phyloP scores from a whole-genome alignment of 177 flowering plant species.

The Vitis hybrid region DNA sequence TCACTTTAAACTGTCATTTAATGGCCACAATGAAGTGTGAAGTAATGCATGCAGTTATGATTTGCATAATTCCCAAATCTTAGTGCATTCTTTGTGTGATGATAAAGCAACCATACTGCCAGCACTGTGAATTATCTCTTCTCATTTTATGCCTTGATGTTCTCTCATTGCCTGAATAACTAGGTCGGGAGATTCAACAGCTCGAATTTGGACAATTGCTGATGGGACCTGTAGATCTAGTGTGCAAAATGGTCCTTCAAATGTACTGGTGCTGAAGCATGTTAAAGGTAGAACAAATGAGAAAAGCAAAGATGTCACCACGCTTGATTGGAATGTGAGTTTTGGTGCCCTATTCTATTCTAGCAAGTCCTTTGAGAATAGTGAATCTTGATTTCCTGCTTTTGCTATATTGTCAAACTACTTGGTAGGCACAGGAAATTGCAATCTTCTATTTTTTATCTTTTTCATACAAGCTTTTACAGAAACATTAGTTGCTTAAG shows the following conservation, averaged over 20 bases:
- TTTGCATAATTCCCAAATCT: too few relatives aligned
- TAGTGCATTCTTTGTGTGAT: too few relatives aligned
- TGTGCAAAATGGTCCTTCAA: slow-evolving; percentile 48
- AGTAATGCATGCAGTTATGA: too few relatives aligned
- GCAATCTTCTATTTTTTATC: too few relatives aligned
- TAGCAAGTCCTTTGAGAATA: neutral
- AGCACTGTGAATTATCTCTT: neutral
- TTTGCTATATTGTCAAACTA: neutral
- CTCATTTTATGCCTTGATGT: neutral
- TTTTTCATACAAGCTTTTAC: too few relatives aligned
- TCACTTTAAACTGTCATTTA: too few relatives aligned
- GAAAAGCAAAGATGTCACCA: slow-evolving; percentile 94
- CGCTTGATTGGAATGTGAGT: slow-evolving; percentile 99
- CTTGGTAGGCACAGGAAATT: too few relatives aligned
- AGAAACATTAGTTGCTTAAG: too few relatives aligned
- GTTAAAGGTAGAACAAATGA: slow-evolving; percentile 81
- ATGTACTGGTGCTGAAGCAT: slow-evolving; percentile 78
- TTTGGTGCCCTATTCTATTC: neutral
- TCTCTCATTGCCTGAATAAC: slow-evolving; percentile 7
- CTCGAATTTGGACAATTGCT: slow-evolving; percentile 86
- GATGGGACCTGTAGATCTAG: slow-evolving; percentile 57
- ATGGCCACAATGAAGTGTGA: too few relatives aligned
- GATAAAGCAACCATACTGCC: too few relatives aligned
- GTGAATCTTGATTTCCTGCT: neutral
- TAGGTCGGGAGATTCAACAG: slow-evolving; percentile 98